Conservation (phyloP, 2,329 filamentous ascomycete genomes). For the Aspergillus sp. region DNA sequence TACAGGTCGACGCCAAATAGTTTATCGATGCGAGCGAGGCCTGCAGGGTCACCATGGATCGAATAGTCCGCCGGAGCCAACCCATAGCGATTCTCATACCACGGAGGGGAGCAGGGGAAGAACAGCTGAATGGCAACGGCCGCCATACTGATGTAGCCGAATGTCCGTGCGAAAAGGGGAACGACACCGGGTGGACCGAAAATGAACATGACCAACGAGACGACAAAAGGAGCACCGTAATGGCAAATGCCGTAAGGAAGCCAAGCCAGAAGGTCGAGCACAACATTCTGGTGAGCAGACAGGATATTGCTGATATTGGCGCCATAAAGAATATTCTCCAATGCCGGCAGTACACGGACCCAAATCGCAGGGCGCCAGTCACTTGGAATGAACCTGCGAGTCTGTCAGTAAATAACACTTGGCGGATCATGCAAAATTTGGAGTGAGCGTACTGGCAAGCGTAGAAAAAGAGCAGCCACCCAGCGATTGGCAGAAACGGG, state of each 20-base stretch:
- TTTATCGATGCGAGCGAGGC: constrained; percentile 83
- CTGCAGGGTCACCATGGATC: constrained; percentile 86
- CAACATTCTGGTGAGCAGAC: constrained; percentile 81
- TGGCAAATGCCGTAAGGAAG: constrained; percentile 90
- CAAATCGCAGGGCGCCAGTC: constrained; percentile 92
- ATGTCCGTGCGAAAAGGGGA: constrained; percentile 81
- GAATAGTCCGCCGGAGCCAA: constrained; percentile 90
- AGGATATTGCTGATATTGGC: constrained; percentile 96
- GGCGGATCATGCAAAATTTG: neutral
- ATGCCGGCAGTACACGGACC: constrained; percentile 89
- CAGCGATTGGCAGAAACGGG: constrained; percentile 81
- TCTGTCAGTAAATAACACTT: neutral
- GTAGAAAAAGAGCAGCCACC: constrained; percentile 90
- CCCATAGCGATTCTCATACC: constrained; percentile 95
- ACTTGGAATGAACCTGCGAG: constrained; percentile 77
- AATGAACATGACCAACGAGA: constrained; percentile 79
- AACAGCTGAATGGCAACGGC: constrained; percentile 87
- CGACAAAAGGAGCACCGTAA: constrained; percentile 82
- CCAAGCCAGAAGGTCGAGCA: constrained; percentile 89
- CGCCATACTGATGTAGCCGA: constrained; percentile 89
- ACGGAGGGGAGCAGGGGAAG: constrained; percentile 93
- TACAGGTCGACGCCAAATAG: constrained; percentile 92
- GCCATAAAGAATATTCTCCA: constrained; percentile 96
- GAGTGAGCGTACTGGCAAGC: constrained; percentile 77
- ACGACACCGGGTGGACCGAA: constrained; percentile 85